Evolutionary conservation across 768 basidiomycete genomes (phyloP), one percentile per base, ranked within the genome.

Genomic region (Kwoniella dendrophila): DNA sequence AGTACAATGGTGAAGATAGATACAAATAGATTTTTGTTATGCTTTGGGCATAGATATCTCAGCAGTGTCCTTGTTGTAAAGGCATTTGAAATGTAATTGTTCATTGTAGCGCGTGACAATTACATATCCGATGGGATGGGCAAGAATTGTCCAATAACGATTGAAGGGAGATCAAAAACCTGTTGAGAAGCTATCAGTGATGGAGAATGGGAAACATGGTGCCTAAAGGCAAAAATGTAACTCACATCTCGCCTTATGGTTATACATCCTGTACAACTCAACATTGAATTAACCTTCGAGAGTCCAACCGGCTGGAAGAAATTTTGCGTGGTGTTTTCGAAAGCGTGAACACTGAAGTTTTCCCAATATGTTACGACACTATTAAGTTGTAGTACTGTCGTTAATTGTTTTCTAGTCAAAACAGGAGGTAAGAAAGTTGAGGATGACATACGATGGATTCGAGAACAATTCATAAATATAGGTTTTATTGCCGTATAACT

Each of bases 261-360:
- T 78, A 96, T 96, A 78, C 94, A 96, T 80, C 95, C 95, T 22
- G 95, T 90, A 50, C 92, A 88, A 44, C 91, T 90, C 27, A 97
- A 86, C 1, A 90, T 90, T 2, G 45, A 30, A 61, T 34, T 91
- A 90, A 27, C 84, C 85, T 5, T 58, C 8, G 90, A 89, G 76
- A 93, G 79, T 30, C 92, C 90, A 64, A 92, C 93, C 71, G 93
- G 90, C 61, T 90, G 90, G 78, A 92, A 94, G 55, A 98, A 91
- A 1, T 91, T 90, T 80, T 92, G 92, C 36, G 92, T 91, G 53
- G 93, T 92, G 80, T 93, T 96, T 78, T 99, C 95, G 72, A 99
- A 99, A 6, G 96, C 95, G 79, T 97, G 92, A 51, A 88, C 86
- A 27, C 92, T 91, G 77, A 98, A 98, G 79, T 90, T 92, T 80